Evolutionary conservation across 306 rosid genomes (phyloP), one percentile per base, ranked within the genome.

Genomic region (Parietaria judaica): DNA sequence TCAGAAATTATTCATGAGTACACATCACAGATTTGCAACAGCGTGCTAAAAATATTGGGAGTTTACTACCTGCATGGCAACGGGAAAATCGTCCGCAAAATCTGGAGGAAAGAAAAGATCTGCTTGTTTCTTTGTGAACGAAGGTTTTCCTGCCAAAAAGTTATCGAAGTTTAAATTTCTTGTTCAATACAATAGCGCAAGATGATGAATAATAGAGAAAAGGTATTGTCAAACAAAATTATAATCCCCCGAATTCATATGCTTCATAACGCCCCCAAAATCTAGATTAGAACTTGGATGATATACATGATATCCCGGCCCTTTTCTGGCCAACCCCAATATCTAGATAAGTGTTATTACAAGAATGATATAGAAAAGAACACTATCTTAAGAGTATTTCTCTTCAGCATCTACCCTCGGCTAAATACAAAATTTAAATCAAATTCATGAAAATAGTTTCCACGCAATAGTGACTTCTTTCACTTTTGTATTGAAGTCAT

Each of bases 81-180:
- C 99, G 51, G 99, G 99, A 72, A 94, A 94, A 74, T 94, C 99
- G 66, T 94, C 99, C 7, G 87, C 90, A 81, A 94, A 94, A 83
- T 94, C 99, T 16, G 99, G 99, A 57, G 99, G 99, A 68, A 94
- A 94, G 89, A 88, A 94, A 51, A 94, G 90, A 79, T 88, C 99
- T 36, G 99, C 97, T 71, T 94, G 99, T 76, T 94, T 94, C 90
- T 94, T 88, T 8, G 95, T 66, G 79, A 94, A 94, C 31, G 99
- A 84, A 58, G 97, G 95, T 65, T 94, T 94, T 64, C 99, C 99
- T 94, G 85, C 68, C 55, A 74, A 70, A 35, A 68, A 52, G 68
- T 61, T 52, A 5, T 14, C 7, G 43, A 53, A 45, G 63, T 66
- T 44, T 12, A 55, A 66, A 55, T 14, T 13, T 6, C 54, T 64